A percentile compares a stretch with the other conserved stretches of the same genome.
phyloP scores from a whole-genome alignment of 2,329 filamentous ascomycete genomes.

The Knufia petricola region DNA sequence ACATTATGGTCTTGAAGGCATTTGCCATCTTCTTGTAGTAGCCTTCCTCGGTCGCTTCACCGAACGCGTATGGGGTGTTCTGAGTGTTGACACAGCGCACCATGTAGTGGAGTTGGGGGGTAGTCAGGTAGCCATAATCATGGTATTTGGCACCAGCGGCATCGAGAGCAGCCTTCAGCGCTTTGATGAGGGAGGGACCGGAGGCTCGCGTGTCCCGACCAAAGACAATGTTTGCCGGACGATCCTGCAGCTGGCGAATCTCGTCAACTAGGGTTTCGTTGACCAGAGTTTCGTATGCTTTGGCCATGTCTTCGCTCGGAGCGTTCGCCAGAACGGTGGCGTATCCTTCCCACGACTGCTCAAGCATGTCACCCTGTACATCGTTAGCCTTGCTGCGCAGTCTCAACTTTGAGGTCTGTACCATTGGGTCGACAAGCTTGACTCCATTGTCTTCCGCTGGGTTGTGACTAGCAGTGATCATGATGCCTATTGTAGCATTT shows the following conservation, averaged over 20 bases:
- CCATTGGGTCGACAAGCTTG: constrained; percentile 92
- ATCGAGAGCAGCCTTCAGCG: constrained; percentile 69
- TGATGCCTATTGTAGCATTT: constrained; percentile 85
- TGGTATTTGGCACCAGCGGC: constrained; percentile 64
- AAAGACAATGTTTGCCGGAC: constrained; percentile 70
- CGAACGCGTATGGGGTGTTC: constrained; percentile 77
- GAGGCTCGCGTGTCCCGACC: constrained; percentile 90
- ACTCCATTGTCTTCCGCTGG: constrained; percentile 82
- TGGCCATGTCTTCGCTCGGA: constrained; percentile 61
- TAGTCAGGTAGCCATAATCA: constrained; percentile 87
- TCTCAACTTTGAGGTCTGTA: no score
- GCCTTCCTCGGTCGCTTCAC: constrained; percentile 75
- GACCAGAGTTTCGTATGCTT: constrained; percentile 67
- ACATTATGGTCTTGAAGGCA: constrained; percentile 77
- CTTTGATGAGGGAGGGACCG: constrained; percentile 69
- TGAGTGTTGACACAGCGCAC: constrained; percentile 91
- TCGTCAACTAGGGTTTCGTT: constrained; percentile 58
- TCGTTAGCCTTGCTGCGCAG: constrained; percentile 10
- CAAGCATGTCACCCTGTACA: constrained; percentile 73
- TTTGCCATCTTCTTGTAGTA: constrained; percentile 88
- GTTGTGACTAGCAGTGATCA: constrained; percentile 94
- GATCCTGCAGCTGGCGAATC: constrained; percentile 46
- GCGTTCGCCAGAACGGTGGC: constrained; percentile 86
- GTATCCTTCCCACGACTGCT: constrained; percentile 78
- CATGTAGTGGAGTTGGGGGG: constrained; percentile 95